Conservation (phyloP, 2,329 filamentous ascomycete genomes). For the Hyphodiscus sp. region DNA sequence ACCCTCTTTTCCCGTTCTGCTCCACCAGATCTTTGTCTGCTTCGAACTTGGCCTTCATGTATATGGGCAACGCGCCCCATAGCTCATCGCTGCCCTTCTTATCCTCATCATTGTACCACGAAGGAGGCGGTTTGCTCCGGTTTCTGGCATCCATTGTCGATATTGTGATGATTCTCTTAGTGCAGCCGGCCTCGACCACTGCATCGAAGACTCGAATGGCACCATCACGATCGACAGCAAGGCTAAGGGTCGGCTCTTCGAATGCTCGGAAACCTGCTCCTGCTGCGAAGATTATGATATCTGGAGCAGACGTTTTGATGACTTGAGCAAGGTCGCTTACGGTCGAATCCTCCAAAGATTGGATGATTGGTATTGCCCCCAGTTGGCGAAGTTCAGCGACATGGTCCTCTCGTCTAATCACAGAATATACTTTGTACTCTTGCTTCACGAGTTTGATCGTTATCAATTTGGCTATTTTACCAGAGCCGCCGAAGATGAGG, state of each 20-base stretch:
- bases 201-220: slow-evolving; percentile 42
- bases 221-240: slow-evolving; percentile 38
- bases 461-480: slow-evolving; percentile 14
- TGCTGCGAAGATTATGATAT: slow-evolving; percentile 31
- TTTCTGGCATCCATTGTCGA: slow-evolving; percentile 40
- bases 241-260: slow-evolving; percentile 35
- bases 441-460: slow-evolving; percentile 9
- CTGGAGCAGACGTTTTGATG: slow-evolving; percentile 31
- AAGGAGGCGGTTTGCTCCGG: slow-evolving; percentile 33
- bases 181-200: slow-evolving; percentile 31
- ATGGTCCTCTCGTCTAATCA: slow-evolving; percentile 25
- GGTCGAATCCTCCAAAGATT: slow-evolving; percentile 35
- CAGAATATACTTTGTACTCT: slow-evolving; percentile 9
- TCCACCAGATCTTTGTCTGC: slow-evolving; percentile 36
- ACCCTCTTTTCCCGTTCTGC: slow-evolving; percentile 31
- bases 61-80: slow-evolving; percentile 34
- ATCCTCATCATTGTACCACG: slow-evolving; percentile 38
- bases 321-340: slow-evolving; percentile 33
- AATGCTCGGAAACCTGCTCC: slow-evolving; percentile 21
- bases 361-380: slow-evolving; percentile 37
- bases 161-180: slow-evolving; percentile 40
- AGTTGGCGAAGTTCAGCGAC: slow-evolving; percentile 31
- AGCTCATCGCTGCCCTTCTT: slow-evolving; percentile 30
- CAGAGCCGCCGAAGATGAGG: slow-evolving; percentile 16
- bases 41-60: slow-evolving; percentile 37